A percentile compares a stretch with the other conserved stretches of the same genome.
Evolutionary conservation across 2,329 filamentous ascomycete genomes (phyloP).

Genomic region (Alternaria brassicicola): DNA sequence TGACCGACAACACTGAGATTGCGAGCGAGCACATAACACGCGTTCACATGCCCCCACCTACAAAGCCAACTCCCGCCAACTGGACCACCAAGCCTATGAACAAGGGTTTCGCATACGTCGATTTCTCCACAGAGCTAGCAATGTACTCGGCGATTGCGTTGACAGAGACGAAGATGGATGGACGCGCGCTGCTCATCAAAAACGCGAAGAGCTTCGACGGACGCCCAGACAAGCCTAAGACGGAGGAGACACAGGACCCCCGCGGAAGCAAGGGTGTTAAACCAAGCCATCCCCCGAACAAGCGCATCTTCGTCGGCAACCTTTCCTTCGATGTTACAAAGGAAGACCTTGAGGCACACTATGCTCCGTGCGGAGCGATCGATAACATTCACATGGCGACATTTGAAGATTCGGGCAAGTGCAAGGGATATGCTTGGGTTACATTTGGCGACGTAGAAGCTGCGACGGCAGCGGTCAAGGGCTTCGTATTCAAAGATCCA

Average conservation of each 20-base stretch:
- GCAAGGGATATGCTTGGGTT: constrained; percentile 96
- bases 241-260: constrained; percentile 31
- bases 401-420: constrained; percentile 96
- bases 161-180: constrained; percentile 79
- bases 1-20: constrained; percentile 70
- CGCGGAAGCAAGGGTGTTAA: constrained; percentile 41
- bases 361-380: constrained; percentile 82
- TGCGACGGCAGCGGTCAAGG: constrained; percentile 77
- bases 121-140: constrained; percentile 74
- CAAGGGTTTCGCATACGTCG: constrained; percentile 95
- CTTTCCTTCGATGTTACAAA: constrained; percentile 63
- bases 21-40: constrained; percentile 76
- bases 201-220: constrained; percentile 88
- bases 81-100: constrained; percentile 68
- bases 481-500: constrained; percentile 74
- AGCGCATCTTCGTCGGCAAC: constrained; percentile 79
- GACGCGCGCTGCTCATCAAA: constrained; percentile 89
- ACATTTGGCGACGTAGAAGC: constrained; percentile 81
- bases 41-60: constrained; percentile 74
- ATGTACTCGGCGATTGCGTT: constrained; percentile 80
- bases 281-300: constrained; percentile 68
- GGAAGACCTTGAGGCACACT: constrained; percentile 80
- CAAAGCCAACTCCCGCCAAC: constrained; percentile 38
- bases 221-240: constrained; percentile 71
- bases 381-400: constrained; percentile 87